These are phyloP conservation scores for Pelargonium fulgidum DNA, from an alignment of 441 rosid species.

Conservation along the genomic window DNA sequence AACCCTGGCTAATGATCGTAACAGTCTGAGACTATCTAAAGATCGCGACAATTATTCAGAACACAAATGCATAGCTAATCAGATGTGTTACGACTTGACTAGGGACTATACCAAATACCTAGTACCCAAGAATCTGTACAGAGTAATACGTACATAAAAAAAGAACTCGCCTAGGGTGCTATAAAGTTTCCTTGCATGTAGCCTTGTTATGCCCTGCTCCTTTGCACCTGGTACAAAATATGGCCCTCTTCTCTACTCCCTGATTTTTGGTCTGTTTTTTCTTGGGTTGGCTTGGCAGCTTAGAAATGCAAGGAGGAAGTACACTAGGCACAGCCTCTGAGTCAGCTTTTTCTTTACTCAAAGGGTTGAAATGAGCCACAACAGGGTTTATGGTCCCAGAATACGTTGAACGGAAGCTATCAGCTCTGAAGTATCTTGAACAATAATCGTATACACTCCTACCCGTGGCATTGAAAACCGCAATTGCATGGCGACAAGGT, in stretches of 20 bases:
- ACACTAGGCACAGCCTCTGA: conserved; percentile 30
- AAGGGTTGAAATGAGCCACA: conserved; percentile 17
- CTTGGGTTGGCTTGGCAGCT: conserved; percentile 35
- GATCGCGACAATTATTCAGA: too few species aligned
- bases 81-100: too few species aligned
- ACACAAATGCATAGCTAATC: too few species aligned
- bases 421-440: conserved; percentile 52
- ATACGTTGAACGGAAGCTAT: conserved; percentile 49
- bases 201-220: conserved; percentile 82
- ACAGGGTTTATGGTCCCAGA: conserved; percentile 46
- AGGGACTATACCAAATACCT: too few species aligned
- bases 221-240: conserved; percentile 67
- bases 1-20: too few species aligned
- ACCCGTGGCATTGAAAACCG: conserved; percentile 58
- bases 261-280: conserved; percentile 38
- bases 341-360: conserved; percentile 30
- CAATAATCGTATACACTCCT: conserved; percentile 56
- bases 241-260: conserved; percentile 43
- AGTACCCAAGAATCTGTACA: not conserved
- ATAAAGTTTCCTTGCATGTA: conserved; percentile 57
- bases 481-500: conserved; percentile 82
- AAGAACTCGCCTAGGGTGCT: not conserved
- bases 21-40: too few species aligned
- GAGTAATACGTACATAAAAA: not conserved
- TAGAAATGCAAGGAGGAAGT: conserved; percentile 52